These are phyloP conservation scores for Penicillium steckii DNA, from an alignment of 495 filamentous ascomycete genomes.

Conservation along the genomic window DNA sequence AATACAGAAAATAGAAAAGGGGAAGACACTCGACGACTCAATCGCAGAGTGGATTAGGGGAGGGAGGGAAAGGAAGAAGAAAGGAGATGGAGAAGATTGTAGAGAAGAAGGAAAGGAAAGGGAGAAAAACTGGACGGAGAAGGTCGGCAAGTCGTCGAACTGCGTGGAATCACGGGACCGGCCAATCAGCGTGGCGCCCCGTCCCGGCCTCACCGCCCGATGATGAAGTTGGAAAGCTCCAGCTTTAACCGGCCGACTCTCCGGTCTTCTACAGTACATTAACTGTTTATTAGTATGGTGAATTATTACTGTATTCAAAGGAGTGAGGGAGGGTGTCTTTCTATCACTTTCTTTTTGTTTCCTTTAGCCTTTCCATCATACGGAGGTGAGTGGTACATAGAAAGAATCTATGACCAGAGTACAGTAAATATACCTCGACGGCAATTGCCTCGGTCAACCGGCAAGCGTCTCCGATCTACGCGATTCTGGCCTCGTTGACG, in stretches of 20 bases:
- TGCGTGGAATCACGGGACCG: slow-evolving; percentile 37
- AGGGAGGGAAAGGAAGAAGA: slow-evolving; percentile 27
- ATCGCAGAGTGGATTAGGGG: slow-evolving; percentile 37
- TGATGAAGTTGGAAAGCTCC: background rate
- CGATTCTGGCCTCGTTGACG: background rate
- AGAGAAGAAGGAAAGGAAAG: slow-evolving; percentile 26
- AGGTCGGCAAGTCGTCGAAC: slow-evolving; percentile 46
- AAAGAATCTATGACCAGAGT: too few species aligned
- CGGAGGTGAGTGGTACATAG: too few species aligned
- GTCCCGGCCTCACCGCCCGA: slow-evolving; percentile 15
- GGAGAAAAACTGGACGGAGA: slow-evolving; percentile 49
- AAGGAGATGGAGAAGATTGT: slow-evolving; percentile 26
- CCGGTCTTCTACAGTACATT: too few species aligned
- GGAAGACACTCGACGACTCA: slow-evolving; percentile 39
- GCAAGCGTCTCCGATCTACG: slow-evolving; percentile 9
- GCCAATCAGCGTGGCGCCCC: slow-evolving; percentile 10
- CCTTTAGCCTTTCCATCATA: too few species aligned
- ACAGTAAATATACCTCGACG: background rate
- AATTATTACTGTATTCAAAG: too few species aligned
- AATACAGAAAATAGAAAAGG: slow-evolving; percentile 39
- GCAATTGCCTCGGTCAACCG: slow-evolving; percentile 12
- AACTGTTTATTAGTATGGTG: too few species aligned
- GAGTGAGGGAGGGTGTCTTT: too few species aligned
- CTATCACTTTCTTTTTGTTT: too few species aligned
- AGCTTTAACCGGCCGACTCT: too few species aligned